Conservation (phyloP, 495 filamentous ascomycete genomes). For the Saxophila tyrrhenica region DNA sequence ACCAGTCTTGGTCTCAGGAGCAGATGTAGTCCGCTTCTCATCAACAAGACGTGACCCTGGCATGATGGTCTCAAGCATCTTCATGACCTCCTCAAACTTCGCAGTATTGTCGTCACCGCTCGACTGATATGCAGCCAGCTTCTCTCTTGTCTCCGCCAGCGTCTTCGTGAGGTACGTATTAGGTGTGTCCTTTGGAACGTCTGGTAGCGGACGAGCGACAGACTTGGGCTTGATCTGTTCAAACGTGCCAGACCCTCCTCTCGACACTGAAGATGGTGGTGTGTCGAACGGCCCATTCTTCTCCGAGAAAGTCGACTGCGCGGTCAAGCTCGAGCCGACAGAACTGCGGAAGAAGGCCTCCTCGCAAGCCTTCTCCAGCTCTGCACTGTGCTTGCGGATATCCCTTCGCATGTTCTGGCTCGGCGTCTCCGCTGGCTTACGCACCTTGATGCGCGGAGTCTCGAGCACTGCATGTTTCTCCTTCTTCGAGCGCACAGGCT, state of each 20-base stretch:
- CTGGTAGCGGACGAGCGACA: conserved; percentile 26
- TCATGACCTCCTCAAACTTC: conserved; percentile 47
- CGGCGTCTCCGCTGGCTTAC: conserved; percentile 32
- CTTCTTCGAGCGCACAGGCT: conserved; percentile 22
- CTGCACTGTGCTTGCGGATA: conserved; percentile 52
- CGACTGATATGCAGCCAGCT: conserved; percentile 39
- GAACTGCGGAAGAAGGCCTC: conserved; percentile 75
- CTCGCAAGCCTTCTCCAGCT: conserved; percentile 57
- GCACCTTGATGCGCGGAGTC: conserved; percentile 22
- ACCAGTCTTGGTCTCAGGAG: conserved; percentile 25
- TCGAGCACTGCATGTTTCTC: conserved; percentile 10
- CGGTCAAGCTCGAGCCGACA: conserved; percentile 35
- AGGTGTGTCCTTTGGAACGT: conserved; percentile 30
- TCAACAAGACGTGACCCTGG: neutral
- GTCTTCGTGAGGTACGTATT: conserved; percentile 40
- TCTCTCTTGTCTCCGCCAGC: conserved; percentile 45
- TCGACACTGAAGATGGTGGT: conserved; percentile 31
- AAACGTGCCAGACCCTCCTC: neutral
- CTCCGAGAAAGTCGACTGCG: conserved; percentile 32
- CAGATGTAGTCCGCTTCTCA: conserved; percentile 40
- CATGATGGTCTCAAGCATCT: conserved; percentile 20
- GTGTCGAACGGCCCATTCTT: conserved; percentile 30
- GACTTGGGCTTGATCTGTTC: conserved; percentile 5
- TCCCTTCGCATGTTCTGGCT: conserved; percentile 49
- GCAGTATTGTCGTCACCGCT: conserved; percentile 19